Evolutionary conservation across 2,329 filamentous ascomycete genomes (phyloP), one percentile per base, ranked within the genome.

Genomic region (Penicillium vulpinum): DNA sequence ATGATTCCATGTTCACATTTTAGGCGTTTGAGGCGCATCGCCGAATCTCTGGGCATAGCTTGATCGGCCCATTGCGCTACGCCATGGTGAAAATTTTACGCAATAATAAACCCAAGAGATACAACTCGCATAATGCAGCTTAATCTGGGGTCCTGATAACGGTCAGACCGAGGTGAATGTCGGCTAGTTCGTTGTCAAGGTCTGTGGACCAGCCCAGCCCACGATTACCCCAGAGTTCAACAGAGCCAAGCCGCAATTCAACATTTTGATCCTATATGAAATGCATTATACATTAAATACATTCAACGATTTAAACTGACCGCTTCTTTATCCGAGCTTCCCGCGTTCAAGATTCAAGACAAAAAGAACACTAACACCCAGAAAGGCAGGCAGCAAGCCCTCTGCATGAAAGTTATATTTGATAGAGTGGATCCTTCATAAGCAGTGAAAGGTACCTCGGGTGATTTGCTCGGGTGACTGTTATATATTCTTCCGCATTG

Each of bases 381-480:
- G 54, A 56, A 31, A 5, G 39, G 39, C 39, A 44, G 53, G 46
- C 31, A 24, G 24, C 51, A 38, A 51, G 40, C 33, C 39, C 28
- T 28, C 16, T 55, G 53, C 53, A 55, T 55, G n/a, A 50, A 31
- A 54, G n/a, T 56, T 45, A 56, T 51, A 51, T 56, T 22, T 16
- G 26, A 24, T 21, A 9, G 13, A 52, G 54, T 56, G 54, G 54
- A 56, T 39, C 40, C 7, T 16, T 33, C 10, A 36, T 10, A 50
- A 33, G 21, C n/a, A 47, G 26, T 36, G n/a, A 39, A 46, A 22
- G 15, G 31, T 11, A 21, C 31, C 24, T 39, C 41, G 41, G 51
- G 10, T 28, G 31, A 10, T 31, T 11, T 46, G 5, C 3, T 18
- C 53, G 47, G 53, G 47, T 31, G 35, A 56, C 5, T 56, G 4